These are phyloP conservation scores for Curvularia hawaiiensis DNA, from an alignment of 2,329 filamentous ascomycete species.

Conservation along the genomic window DNA sequence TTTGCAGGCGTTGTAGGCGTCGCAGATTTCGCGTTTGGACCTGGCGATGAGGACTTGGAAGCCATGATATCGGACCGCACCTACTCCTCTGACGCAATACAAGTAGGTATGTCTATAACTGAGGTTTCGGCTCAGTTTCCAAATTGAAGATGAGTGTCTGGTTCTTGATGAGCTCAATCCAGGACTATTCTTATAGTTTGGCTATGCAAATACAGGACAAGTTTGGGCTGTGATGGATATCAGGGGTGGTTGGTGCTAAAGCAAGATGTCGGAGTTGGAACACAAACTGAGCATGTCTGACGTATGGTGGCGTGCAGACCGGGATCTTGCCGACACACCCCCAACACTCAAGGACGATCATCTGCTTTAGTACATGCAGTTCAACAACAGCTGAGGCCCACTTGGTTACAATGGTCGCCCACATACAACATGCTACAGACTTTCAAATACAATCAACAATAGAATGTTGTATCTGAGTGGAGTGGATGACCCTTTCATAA, in stretches of 20 bases:
- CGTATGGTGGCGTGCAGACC: constrained; percentile 40
- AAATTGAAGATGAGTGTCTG: not conserved
- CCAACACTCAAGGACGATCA: constrained; percentile 28
- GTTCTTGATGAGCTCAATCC: not conserved
- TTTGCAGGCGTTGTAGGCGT: constrained; percentile 24
- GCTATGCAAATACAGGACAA: not conserved
- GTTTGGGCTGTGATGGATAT: not conserved
- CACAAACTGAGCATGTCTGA: constrained; percentile 35
- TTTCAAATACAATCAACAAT: not conserved
- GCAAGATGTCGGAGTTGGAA: constrained; percentile 40
- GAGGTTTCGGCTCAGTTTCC: not conserved
- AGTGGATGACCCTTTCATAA: constrained; percentile 34
- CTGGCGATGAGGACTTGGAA: constrained; percentile 34
- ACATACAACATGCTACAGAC: not conserved
- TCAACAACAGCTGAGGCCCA: not conserved
- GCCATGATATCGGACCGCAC: constrained; percentile 25
- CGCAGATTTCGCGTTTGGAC: constrained; percentile 27
- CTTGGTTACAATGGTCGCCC: not conserved
- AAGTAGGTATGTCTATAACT: not conserved
- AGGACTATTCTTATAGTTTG: not conserved
- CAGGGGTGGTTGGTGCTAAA: constrained; percentile 18
- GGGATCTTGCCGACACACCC: constrained; percentile 20
- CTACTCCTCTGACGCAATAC: not conserved
- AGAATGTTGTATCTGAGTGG: constrained; percentile 5
- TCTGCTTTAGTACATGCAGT: constrained; percentile 8